Conservation (phyloP, 345 rosid genomes). For the Excoecaria cochinchinensis region DNA sequence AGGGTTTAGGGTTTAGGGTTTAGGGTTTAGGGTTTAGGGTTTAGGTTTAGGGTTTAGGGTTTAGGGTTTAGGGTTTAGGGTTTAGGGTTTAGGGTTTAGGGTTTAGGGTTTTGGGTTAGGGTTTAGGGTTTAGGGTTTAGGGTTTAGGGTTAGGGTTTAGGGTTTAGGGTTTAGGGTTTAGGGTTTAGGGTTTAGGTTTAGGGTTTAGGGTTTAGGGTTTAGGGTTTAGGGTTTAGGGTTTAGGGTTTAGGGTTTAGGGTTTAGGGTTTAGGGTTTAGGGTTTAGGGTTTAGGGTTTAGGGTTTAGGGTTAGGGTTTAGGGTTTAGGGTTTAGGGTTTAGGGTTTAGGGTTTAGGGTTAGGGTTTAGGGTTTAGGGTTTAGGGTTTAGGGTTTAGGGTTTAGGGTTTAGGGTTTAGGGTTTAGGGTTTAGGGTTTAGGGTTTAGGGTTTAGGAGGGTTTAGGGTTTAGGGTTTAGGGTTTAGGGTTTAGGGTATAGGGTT, state of each 20-base stretch:
- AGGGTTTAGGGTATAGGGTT: constrained; percentile 26
- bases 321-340: constrained; percentile 25
- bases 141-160: constrained; percentile 25
- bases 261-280: constrained; percentile 18
- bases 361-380: constrained; percentile 26
- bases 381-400: constrained; percentile 25
- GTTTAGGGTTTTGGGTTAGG: constrained; percentile 19
- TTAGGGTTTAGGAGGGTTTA: constrained; percentile 14
- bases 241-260: constrained; percentile 19
- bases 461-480: constrained; percentile 24
- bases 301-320: constrained; percentile 23
- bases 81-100: constrained; percentile 22
- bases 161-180: constrained; percentile 22
- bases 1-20: neutral
- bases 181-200: constrained; percentile 17
- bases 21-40: constrained; percentile 16
- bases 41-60: constrained; percentile 15
- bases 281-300: constrained; percentile 20
- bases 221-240: constrained; percentile 20
- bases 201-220: constrained; percentile 18
- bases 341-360: constrained; percentile 24
- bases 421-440: constrained; percentile 21
- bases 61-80: constrained; percentile 18
- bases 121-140: constrained; percentile 24
- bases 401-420: constrained; percentile 16